A percentile compares a stretch with the other conserved stretches of the same genome.
phyloP scores from a whole-genome alignment of 1,284 basidiomycete species.

The Sporisorium sorghi region DNA sequence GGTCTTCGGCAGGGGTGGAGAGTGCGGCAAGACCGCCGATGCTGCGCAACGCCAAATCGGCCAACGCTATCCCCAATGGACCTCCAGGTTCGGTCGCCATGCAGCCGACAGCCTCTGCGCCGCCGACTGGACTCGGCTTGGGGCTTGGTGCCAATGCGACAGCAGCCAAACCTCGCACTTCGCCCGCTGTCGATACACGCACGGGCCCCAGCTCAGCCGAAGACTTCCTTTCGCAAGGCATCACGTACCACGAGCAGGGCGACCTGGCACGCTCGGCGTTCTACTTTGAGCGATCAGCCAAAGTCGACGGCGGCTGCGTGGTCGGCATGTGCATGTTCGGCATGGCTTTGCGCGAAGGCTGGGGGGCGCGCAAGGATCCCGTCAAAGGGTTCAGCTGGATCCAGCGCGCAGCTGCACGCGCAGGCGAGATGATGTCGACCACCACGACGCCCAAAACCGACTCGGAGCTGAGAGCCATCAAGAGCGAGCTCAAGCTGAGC shows the following conservation, averaged over 20 bases:
- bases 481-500: slow-evolving; percentile 82
- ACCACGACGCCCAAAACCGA: slow-evolving; percentile 70
- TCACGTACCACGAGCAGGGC: slow-evolving; percentile 83
- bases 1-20: not conserved
- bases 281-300: slow-evolving; percentile 84
- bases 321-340: slow-evolving; percentile 95
- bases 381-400: slow-evolving; percentile 84
- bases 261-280: slow-evolving; percentile 78
- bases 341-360: slow-evolving; percentile 85
- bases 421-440: slow-evolving; percentile 80
- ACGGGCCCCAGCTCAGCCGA: slow-evolving; percentile 57
- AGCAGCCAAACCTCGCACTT: slow-evolving; percentile 19
- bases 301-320: slow-evolving; percentile 80
- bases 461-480: slow-evolving; percentile 71
- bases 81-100: slow-evolving; percentile 19
- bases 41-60: slow-evolving; percentile 41
- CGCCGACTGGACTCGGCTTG: slow-evolving; percentile 5
- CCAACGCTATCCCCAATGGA: slow-evolving; percentile 14
- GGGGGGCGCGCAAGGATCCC: slow-evolving; percentile 79
- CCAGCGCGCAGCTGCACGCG: slow-evolving; percentile 81
- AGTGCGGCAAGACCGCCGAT: slow-evolving; percentile 3
- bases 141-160: not conserved
- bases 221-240: slow-evolving; percentile 73
- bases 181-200: slow-evolving; percentile 44
- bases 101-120: slow-evolving; percentile 29